Evolutionary conservation across 805 yeast genomes (phyloP).

Genomic region (Saccharomyces cerevisiae): DNA sequence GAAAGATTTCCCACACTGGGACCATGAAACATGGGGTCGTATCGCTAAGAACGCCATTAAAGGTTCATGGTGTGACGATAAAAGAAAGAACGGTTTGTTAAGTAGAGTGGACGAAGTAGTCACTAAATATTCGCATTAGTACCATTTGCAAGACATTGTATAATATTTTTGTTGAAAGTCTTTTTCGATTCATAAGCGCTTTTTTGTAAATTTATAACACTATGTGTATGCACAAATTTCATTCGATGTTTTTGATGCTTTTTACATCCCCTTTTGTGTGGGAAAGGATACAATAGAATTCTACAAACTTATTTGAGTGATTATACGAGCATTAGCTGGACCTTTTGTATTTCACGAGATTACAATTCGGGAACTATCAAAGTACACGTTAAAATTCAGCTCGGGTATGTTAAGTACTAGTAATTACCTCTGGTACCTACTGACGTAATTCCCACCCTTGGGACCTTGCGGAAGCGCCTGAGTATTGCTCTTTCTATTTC

Average conservation of each 20-base stretch:
- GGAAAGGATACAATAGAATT: neutral
- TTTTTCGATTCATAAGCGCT: neutral
- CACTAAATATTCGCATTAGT: slow-evolving; percentile 28
- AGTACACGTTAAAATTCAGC: neutral
- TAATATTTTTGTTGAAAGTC: neutral
- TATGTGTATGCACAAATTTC: neutral
- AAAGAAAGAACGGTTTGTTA: slow-evolving; percentile 43
- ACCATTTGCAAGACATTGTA: neutral
- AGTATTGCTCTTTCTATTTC: slow-evolving; percentile 3
- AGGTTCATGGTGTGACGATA: slow-evolving; percentile 67
- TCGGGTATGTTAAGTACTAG: neutral
- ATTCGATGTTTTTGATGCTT: neutral
- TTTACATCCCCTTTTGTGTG: neutral
- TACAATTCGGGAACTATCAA: neutral
- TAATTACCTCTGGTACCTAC: slow-evolving; percentile 18
- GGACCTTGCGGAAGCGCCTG: slow-evolving; percentile 22
- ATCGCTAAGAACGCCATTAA: slow-evolving; percentile 59
- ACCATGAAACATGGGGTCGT: slow-evolving; percentile 49
- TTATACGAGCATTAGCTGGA: neutral
- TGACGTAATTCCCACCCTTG: slow-evolving; percentile 7
- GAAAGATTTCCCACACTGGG: slow-evolving; percentile 51
- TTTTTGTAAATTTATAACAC: neutral
- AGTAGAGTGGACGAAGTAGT: slow-evolving; percentile 36
- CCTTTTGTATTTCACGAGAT: too few species aligned
- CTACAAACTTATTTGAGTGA: neutral